Evolutionary conservation across 2,329 filamentous ascomycete species (phyloP).

Genomic region (Exophiala alcalophila): DNA sequence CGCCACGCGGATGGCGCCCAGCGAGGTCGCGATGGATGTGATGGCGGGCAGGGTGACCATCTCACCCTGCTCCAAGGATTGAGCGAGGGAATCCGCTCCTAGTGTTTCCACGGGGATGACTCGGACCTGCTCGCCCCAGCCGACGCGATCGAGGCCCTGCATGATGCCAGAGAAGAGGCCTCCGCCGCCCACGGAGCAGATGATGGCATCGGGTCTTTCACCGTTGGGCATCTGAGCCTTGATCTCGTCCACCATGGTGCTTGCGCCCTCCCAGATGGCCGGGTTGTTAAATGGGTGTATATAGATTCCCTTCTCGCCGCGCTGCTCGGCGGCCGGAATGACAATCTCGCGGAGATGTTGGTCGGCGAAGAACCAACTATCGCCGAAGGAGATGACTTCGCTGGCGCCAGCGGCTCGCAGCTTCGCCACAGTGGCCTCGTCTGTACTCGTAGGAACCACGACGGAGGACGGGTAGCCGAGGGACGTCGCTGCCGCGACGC

Average conservation of each 20-base stretch:
- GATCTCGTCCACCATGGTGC: slow-evolving; percentile 45
- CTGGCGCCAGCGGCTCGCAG: slow-evolving; percentile 63
- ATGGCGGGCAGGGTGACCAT: slow-evolving; percentile 67
- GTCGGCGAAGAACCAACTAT: slow-evolving; percentile 68
- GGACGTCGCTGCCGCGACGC: slow-evolving; percentile 66
- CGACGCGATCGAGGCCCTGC: slow-evolving; percentile 55
- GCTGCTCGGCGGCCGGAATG: slow-evolving; percentile 34
- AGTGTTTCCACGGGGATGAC: slow-evolving; percentile 73
- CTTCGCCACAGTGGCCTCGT: slow-evolving; percentile 68
- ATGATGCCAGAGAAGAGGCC: slow-evolving; percentile 75
- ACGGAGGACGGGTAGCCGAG: slow-evolving; percentile 69
- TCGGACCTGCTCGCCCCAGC: slow-evolving; percentile 35
- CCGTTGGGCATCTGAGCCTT: slow-evolving; percentile 40
- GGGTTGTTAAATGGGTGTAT: slow-evolving; percentile 49
- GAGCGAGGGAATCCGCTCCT: slow-evolving; percentile 68
- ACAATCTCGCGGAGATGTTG: slow-evolving; percentile 57
- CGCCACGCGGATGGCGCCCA: slow-evolving; percentile 72
- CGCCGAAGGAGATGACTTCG: slow-evolving; percentile 66
- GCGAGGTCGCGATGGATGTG: slow-evolving; percentile 69
- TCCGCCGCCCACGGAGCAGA: slow-evolving; percentile 78
- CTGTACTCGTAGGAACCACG: slow-evolving; percentile 66
- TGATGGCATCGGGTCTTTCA: slow-evolving; percentile 61
- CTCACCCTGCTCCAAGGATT: slow-evolving; percentile 54
- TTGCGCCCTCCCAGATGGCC: slow-evolving; percentile 47
- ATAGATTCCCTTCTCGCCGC: slow-evolving; percentile 45